These are phyloP conservation scores for Leptoxyphium fumago DNA, from an alignment of 2,329 filamentous ascomycete species.

Conservation along the genomic window DNA sequence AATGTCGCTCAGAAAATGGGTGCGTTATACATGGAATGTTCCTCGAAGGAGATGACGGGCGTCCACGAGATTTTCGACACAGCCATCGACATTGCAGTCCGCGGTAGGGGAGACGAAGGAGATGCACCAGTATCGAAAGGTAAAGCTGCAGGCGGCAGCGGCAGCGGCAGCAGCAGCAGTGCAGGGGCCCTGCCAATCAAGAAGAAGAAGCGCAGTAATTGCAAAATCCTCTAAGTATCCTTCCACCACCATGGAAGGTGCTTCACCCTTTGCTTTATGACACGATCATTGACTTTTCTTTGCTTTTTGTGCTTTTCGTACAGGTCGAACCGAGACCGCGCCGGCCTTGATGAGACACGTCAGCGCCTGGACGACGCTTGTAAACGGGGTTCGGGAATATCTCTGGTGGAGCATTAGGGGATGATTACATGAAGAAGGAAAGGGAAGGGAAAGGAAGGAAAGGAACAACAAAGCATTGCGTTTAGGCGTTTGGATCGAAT, in stretches of 20 bases:
- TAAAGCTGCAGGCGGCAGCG: conserved; percentile 19
- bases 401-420: conserved; percentile 2
- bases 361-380: conserved; percentile 1
- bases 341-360: conserved; percentile 3
- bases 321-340: conserved; percentile 4
- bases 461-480: no score
- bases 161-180: conserved; percentile 18
- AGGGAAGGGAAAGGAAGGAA: no score
- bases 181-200: conserved; percentile 22
- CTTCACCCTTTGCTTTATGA: conserved; percentile 3
- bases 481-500: no score
- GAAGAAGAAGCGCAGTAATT: conserved; percentile 76
- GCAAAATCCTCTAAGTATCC: conserved; percentile 53
- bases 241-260: conserved; percentile 5
- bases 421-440: neutral
- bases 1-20: conserved; percentile 86
- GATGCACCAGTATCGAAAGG: conserved; percentile 29
- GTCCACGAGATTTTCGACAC: conserved; percentile 93
- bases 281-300: conserved; percentile 4
- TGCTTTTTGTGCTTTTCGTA: neutral
- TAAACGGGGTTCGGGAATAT: conserved; percentile 5
- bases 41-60: conserved; percentile 90
- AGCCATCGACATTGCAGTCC: conserved; percentile 79
- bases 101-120: conserved; percentile 41
- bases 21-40: conserved; percentile 94